These are phyloP conservation scores for Thielaviopsis cerberus DNA, from an alignment of 2,329 filamentous ascomycete species.

Conservation along the genomic window DNA sequence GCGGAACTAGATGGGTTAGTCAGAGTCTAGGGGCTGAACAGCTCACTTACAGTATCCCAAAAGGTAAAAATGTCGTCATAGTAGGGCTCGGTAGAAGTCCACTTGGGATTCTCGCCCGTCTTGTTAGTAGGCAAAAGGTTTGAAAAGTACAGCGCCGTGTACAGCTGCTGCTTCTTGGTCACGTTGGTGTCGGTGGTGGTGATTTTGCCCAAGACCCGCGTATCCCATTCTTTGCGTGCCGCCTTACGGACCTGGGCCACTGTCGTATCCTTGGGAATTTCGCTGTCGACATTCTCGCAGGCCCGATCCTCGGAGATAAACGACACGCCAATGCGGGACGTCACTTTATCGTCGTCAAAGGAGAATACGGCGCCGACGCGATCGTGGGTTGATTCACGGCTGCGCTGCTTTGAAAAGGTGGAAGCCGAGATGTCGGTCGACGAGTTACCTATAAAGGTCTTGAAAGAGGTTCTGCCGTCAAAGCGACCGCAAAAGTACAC, in stretches of 20 bases:
- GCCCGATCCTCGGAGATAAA: slow-evolving; percentile 46
- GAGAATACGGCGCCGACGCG: slow-evolving; percentile 33
- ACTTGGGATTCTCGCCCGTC: slow-evolving; percentile 51
- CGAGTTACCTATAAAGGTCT: slow-evolving; percentile 25
- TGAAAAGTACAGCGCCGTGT: slow-evolving; percentile 53
- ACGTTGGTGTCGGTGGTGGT: slow-evolving; percentile 37
- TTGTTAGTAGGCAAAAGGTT: slow-evolving; percentile 50
- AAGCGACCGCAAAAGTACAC: slow-evolving; percentile 48
- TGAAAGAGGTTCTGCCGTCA: slow-evolving; percentile 23
- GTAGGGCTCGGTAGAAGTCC: slow-evolving; percentile 46
- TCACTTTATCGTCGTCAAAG: slow-evolving; percentile 28
- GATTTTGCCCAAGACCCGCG: slow-evolving; percentile 43
- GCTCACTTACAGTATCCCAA: slow-evolving; percentile 30
- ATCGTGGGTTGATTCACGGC: slow-evolving; percentile 17
- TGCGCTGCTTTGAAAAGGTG: slow-evolving; percentile 18
- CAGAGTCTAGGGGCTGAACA: slow-evolving; percentile 2
- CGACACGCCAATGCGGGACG: slow-evolving; percentile 46
- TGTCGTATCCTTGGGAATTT: slow-evolving; percentile 31
- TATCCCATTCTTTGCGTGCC: slow-evolving; percentile 39
- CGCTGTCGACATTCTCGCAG: slow-evolving; percentile 36
- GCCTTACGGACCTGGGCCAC: slow-evolving; percentile 27
- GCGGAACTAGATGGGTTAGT: slow-evolving; percentile 28
- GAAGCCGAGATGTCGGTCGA: slow-evolving; percentile 18
- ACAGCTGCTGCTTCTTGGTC: slow-evolving; percentile 40
- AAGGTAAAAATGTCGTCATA: slow-evolving; percentile 56